Evolutionary conservation across 768 basidiomycete genomes (phyloP).

Genomic region (Clitopilus passeckerianus): DNA sequence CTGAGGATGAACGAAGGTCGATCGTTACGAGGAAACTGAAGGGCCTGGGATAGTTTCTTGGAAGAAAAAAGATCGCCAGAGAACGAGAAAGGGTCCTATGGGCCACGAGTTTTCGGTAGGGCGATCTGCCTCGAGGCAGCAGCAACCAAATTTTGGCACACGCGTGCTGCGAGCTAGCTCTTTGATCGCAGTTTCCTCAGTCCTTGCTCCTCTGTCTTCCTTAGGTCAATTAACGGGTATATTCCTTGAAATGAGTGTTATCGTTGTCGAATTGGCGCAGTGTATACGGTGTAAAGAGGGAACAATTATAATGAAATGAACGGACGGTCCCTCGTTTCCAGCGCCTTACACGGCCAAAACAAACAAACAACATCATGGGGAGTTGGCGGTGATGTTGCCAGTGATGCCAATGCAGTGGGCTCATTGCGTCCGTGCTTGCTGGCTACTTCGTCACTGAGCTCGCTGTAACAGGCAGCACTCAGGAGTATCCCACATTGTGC

Average conservation of each 20-base stretch:
- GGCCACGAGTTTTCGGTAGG: constrained; percentile 14
- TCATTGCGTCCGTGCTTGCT: no score
- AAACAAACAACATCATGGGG: neutral
- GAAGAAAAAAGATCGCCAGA: constrained; percentile 9
- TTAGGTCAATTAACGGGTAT: neutral
- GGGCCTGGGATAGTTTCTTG: neutral
- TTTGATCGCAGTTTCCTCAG: neutral
- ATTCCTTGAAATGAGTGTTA: neutral
- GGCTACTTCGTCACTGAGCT: no score
- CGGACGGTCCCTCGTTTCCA: neutral
- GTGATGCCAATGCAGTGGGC: neutral
- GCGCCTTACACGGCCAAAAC: neutral
- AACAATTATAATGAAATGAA: neutral
- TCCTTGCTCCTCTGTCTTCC: neutral
- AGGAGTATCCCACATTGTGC: no score
- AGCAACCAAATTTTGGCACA: constrained; percentile 12
- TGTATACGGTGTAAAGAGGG: neutral
- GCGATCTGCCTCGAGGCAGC: constrained; percentile 18
- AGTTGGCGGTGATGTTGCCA: neutral
- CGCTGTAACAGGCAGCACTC: no score
- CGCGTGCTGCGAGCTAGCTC: constrained; percentile 11
- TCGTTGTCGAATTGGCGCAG: neutral
- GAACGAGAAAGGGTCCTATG: constrained; percentile 11
- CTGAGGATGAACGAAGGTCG: neutral
- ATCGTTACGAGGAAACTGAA: neutral